Conservation (phyloP, 2,329 filamentous ascomycete species). For the Curvularia verruculosa region DNA sequence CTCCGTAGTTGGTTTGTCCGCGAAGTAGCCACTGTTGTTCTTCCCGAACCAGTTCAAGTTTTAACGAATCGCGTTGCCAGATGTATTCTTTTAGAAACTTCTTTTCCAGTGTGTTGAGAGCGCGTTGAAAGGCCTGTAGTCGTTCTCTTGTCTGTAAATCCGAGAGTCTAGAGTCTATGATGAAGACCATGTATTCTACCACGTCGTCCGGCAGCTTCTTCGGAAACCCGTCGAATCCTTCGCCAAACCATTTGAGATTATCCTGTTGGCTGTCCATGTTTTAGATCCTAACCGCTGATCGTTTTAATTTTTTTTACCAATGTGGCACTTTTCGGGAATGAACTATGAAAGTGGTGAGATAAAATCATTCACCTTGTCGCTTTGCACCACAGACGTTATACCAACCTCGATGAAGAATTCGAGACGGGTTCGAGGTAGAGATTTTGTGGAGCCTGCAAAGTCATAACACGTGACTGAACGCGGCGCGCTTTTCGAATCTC, state of each 20-base stretch:
- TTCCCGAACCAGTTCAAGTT: conserved; percentile 66
- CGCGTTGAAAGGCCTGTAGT: conserved; percentile 75
- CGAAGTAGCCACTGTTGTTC: conserved; percentile 67
- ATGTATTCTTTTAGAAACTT: conserved; percentile 82
- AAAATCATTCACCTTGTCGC: not conserved
- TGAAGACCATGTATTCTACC: conserved; percentile 81
- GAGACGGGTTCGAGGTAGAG: not conserved
- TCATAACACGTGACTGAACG: conserved; percentile 29
- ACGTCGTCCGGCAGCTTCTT: conserved; percentile 79
- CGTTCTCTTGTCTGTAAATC: conserved; percentile 65
- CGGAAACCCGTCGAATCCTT: conserved; percentile 69
- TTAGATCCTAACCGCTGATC: not conserved
- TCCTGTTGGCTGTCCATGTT: conserved; percentile 52
- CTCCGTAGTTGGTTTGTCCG: conserved; percentile 85
- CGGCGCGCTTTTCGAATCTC: conserved; percentile 21
- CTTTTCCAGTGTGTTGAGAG: conserved; percentile 67
- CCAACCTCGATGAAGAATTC: not conserved
- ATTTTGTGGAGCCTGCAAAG: conserved; percentile 22
- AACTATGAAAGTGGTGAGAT: not conserved
- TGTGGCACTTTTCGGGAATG: too few species aligned
- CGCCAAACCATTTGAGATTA: conserved; percentile 69
- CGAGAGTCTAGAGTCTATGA: conserved; percentile 64
- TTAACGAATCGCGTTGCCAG: conserved; percentile 88
- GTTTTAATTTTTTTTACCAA: not conserved
- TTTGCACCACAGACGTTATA: not conserved